These are phyloP conservation scores for Daldinia childiae DNA, from an alignment of 495 filamentous ascomycete genomes.

Conservation along the genomic window DNA sequence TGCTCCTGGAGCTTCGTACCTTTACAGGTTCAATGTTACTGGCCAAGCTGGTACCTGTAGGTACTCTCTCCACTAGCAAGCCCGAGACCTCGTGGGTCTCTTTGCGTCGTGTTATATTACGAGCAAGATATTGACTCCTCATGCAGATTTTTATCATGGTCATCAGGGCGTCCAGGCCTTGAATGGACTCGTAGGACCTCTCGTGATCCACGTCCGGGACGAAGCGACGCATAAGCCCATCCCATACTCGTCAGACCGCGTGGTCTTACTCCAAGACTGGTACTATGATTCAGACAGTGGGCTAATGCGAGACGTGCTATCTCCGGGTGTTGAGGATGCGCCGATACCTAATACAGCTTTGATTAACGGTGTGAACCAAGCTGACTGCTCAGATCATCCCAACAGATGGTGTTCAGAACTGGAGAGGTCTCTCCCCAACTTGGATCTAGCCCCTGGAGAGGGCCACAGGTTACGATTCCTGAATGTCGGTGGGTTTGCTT, in stretches of 20 bases:
- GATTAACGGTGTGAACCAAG: conserved; percentile 69
- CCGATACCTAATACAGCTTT: conserved; percentile 70
- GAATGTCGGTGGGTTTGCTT: conserved; percentile 69
- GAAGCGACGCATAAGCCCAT: conserved; percentile 54
- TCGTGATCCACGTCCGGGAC: conserved; percentile 61
- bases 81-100: conserved; percentile 4
- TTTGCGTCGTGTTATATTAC: background rate
- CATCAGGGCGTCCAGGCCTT: conserved; percentile 54
- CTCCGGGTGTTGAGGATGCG: conserved; percentile 63
- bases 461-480: conserved; percentile 75
- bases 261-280: conserved; percentile 67
- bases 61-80: conserved; percentile 40
- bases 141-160: conserved; percentile 53
- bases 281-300: conserved; percentile 64
- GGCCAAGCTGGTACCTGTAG: conserved; percentile 59
- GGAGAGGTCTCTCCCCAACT: conserved; percentile 54
- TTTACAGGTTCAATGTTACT: conserved; percentile 55
- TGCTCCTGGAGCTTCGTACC: conserved; percentile 60
- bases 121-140: conserved; percentile 43
- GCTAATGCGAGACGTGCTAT: conserved; percentile 60
- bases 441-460: conserved; percentile 57
- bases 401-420: conserved; percentile 57
- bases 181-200: conserved; percentile 66
- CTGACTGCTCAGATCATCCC: conserved; percentile 59
- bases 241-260: conserved; percentile 60